Conservation (phyloP, 1,284 basidiomycete genomes). For the Earliella scabrosa region DNA sequence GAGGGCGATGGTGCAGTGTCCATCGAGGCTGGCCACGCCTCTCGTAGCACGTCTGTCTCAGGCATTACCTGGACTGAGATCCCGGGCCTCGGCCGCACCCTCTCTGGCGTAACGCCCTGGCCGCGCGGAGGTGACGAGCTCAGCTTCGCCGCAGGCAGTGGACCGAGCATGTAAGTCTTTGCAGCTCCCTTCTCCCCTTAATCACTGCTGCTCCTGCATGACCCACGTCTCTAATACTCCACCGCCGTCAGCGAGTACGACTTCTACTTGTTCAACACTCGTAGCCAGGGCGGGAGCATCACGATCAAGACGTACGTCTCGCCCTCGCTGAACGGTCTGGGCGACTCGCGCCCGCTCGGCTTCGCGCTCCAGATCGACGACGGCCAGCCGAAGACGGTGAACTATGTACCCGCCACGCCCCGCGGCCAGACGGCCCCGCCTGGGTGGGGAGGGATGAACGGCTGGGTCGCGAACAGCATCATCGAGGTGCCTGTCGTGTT, state of each 20-base stretch:
- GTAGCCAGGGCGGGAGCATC: constrained; percentile 45
- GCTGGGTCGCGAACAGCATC: constrained; percentile 58
- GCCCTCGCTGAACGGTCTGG: constrained; percentile 63
- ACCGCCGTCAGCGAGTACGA: constrained; percentile 54
- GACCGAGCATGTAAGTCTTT: constrained; percentile 57
- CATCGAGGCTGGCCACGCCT: constrained; percentile 65
- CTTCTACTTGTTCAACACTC: constrained; percentile 62
- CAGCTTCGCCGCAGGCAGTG: constrained; percentile 62
- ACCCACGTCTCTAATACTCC: neutral
- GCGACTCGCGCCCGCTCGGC: constrained; percentile 54
- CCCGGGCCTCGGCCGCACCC: constrained; percentile 59
- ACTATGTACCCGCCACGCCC: constrained; percentile 54
- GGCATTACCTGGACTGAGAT: constrained; percentile 62
- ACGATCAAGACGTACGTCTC: constrained; percentile 56
- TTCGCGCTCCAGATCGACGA: constrained; percentile 62
- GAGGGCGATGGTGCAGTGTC: constrained; percentile 68
- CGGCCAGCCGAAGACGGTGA: constrained; percentile 43
- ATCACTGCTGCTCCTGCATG: neutral
- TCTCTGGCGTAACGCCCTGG: constrained; percentile 64
- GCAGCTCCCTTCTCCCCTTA: neutral
- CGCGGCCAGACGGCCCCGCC: constrained; percentile 51
- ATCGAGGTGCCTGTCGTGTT: constrained; percentile 40
- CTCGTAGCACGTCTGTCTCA: constrained; percentile 53
- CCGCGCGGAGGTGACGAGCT: constrained; percentile 57
- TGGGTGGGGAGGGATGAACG: constrained; percentile 53